phyloP scores from a whole-genome alignment of 768 basidiomycete genomes.

The Termitomyces sp. region DNA sequence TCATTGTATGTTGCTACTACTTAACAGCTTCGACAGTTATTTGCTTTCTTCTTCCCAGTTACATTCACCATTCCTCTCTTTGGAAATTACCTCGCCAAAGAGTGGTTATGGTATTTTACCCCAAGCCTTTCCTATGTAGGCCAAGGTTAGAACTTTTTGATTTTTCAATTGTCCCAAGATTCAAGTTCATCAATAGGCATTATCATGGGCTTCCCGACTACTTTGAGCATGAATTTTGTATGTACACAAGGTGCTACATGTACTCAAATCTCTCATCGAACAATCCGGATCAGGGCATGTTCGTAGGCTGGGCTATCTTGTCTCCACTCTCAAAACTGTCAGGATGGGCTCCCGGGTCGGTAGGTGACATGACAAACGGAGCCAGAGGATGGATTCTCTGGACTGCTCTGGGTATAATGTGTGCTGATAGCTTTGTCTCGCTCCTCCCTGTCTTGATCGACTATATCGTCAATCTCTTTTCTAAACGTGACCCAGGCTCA shows the following conservation, averaged over 20 bases:
- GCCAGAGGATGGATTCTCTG: conserved; percentile 98
- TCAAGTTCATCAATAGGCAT: conserved; percentile 50
- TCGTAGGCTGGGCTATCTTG: conserved; percentile 95
- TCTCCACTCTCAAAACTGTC: conserved; percentile 78
- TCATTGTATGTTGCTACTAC: not conserved
- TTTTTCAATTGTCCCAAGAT: not conserved
- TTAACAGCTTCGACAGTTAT: conserved; percentile 45
- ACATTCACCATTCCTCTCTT: conserved; percentile 86
- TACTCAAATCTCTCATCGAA: conserved; percentile 1
- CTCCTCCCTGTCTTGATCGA: conserved; percentile 72
- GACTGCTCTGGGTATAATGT: conserved; percentile 95
- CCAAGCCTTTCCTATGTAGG: conserved; percentile 92
- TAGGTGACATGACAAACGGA: conserved; percentile 81
- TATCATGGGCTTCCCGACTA: conserved; percentile 97
- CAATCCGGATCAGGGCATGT: conserved; percentile 68
- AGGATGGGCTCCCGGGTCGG: conserved; percentile 94
- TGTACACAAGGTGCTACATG: conserved; percentile 16
- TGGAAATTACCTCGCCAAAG: conserved; percentile 73
- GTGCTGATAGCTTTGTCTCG: conserved; percentile 84
- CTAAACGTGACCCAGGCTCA: conserved; percentile 21
- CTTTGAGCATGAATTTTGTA: conserved; percentile 89
- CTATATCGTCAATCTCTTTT: conserved; percentile 34
- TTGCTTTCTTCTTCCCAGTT: conserved; percentile 87
- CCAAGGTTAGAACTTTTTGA: conserved; percentile 53
- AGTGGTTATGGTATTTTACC: conserved; percentile 94